Conservation (phyloP, 2,329 filamentous ascomycete species). For the Cladorrhinum sp. region DNA sequence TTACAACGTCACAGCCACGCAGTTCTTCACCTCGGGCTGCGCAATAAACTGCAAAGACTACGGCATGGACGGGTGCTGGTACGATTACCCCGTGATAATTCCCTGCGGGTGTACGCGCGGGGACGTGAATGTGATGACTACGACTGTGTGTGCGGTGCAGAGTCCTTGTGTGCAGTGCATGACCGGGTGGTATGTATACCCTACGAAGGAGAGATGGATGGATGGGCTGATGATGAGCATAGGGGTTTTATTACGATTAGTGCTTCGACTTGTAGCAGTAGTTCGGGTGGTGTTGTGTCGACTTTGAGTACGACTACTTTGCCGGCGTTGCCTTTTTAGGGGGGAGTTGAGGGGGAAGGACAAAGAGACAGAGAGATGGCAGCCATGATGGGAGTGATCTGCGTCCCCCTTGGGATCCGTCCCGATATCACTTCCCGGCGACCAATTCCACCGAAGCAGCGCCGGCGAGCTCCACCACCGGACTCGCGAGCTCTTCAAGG, state of each 20-base stretch:
- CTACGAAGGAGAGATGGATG: neutral
- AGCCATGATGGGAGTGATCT: neutral
- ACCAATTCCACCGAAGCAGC: neutral
- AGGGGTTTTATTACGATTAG: neutral
- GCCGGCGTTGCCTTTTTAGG: no score
- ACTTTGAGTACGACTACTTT: no score
- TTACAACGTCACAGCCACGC: neutral
- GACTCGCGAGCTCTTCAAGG: neutral
- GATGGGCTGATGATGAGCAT: neutral
- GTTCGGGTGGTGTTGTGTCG: neutral
- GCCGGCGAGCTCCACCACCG: neutral
- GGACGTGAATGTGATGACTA: constrained; percentile 17
- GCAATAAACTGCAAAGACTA: neutral
- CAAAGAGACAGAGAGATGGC: no score
- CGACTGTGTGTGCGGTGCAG: constrained; percentile 20
- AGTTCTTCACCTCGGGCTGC: neutral
- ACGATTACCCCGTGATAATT: constrained; percentile 6
- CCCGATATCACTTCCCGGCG: neutral
- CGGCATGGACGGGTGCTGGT: neutral
- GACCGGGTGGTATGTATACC: constrained; percentile 13
- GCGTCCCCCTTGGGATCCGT: no score
- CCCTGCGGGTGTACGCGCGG: constrained; percentile 24
- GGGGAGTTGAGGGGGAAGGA: no score
- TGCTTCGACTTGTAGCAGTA: neutral
- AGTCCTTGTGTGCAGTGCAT: constrained; percentile 18